These are phyloP conservation scores for Linum tenue DNA, from an alignment of 345 rosid genomes.

Conservation along the genomic window DNA sequence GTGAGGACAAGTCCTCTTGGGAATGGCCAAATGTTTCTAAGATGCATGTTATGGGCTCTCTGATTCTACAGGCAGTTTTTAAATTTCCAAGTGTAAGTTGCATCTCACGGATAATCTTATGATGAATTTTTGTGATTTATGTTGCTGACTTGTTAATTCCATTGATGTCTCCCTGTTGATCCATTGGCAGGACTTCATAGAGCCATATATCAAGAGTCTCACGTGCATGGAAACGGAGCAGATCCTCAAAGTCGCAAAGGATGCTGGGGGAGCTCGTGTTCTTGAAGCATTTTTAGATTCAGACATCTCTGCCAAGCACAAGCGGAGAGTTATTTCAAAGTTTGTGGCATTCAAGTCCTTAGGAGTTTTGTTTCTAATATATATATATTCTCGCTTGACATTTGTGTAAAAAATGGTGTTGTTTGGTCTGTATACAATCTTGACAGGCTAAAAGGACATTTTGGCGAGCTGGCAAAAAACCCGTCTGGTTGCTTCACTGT, in stretches of 20 bases:
- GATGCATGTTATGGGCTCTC: constrained; percentile 84
- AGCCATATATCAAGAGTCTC: constrained; percentile 56
- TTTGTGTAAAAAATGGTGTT: not conserved
- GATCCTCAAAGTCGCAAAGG: constrained; percentile 60
- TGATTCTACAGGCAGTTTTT: constrained; percentile 81
- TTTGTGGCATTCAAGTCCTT: constrained; percentile 31
- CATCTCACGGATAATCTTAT: constrained; percentile 1
- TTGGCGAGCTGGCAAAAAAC: constrained; percentile 64
- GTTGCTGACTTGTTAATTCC: not conserved
- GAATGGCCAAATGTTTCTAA: constrained; percentile 57
- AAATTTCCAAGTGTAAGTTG: constrained; percentile 63
- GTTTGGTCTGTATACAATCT: not conserved
- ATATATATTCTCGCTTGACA: constrained; percentile 3
- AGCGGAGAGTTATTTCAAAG: constrained; percentile 62
- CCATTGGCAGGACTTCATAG: constrained; percentile 56
- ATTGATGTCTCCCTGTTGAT: not conserved
- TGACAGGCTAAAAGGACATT: constrained; percentile 66
- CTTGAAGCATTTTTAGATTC: constrained; percentile 81
- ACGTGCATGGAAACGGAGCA: constrained; percentile 67
- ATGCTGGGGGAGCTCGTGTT: constrained; percentile 73
- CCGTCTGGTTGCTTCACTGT: constrained; percentile 78
- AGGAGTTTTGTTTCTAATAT: not conserved
- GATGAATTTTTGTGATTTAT: not conserved
- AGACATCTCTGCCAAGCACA: constrained; percentile 61
- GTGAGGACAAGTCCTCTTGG: constrained; percentile 57